phyloP scores from a whole-genome alignment of 768 basidiomycete genomes.

The Nidula microcarpa region DNA sequence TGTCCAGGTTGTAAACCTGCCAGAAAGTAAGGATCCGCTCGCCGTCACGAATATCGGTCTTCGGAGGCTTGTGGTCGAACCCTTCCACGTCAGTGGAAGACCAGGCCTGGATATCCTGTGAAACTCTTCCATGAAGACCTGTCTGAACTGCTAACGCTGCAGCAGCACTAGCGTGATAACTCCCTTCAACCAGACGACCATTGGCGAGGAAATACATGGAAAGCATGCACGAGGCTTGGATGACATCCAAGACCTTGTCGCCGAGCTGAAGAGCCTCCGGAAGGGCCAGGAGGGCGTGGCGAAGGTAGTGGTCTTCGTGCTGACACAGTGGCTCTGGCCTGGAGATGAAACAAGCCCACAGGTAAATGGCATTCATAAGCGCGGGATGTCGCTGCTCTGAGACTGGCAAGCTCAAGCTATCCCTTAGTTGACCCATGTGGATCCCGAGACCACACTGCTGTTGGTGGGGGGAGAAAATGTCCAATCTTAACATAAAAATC shows the following conservation, averaged over 20 bases:
- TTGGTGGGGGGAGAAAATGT: slow-evolving; percentile 73
- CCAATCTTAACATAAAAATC: slow-evolving; percentile 43
- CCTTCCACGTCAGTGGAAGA: slow-evolving; percentile 28
- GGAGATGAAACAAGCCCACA: slow-evolving; percentile 82
- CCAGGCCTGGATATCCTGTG: slow-evolving; percentile 24
- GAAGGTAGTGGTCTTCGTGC: slow-evolving; percentile 72
- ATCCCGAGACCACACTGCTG: slow-evolving; percentile 73
- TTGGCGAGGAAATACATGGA: slow-evolving; percentile 76
- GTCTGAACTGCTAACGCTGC: slow-evolving; percentile 71
- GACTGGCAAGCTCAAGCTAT: slow-evolving; percentile 49
- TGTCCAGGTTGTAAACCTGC: slow-evolving; percentile 80
- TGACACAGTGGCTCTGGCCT: slow-evolving; percentile 65
- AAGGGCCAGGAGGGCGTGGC: slow-evolving; percentile 57
- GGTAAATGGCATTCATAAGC: slow-evolving; percentile 77
- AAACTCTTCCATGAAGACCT: slow-evolving; percentile 54
- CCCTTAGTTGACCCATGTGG: slow-evolving; percentile 62
- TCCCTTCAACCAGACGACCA: slow-evolving; percentile 74
- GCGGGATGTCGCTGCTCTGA: slow-evolving; percentile 70
- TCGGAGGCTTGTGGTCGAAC: slow-evolving; percentile 54
- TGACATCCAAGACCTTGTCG: slow-evolving; percentile 60
- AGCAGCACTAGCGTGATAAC: slow-evolving; percentile 73
- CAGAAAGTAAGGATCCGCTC: slow-evolving; percentile 77
- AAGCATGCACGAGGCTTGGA: slow-evolving; percentile 74
- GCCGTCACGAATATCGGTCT: slow-evolving; percentile 58
- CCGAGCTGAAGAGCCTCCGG: slow-evolving; percentile 57